phyloP scores from a whole-genome alignment of 2,329 filamentous ascomycete species.

The Fusarium bulbicola region DNA sequence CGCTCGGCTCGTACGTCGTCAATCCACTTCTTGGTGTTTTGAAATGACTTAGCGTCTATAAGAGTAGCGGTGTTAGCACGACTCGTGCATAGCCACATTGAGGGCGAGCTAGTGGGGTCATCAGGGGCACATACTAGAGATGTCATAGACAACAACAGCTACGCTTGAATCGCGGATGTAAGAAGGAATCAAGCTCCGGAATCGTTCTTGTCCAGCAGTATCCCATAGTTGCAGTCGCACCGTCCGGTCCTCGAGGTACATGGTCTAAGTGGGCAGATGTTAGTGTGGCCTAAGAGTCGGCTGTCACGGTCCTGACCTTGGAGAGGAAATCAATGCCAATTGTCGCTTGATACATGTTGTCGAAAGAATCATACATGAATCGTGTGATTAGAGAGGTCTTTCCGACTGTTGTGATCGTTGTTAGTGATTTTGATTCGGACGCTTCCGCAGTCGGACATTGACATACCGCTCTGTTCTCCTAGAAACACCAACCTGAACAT shows the following conservation, averaged over 20 bases:
- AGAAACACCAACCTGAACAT: constrained; percentile 86
- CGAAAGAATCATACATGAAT: constrained; percentile 99
- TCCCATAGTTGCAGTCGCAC: constrained; percentile 98
- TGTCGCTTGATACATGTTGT: constrained; percentile 99
- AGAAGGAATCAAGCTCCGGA: constrained; percentile 95
- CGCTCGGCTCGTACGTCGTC: constrained; percentile 96
- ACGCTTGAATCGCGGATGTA: constrained; percentile 99
- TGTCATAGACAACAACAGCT: constrained; percentile 98
- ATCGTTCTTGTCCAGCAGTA: constrained; percentile 96
- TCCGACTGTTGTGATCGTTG: constrained; percentile 71
- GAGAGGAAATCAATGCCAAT: constrained; percentile 99
- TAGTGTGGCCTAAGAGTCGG: constrained; percentile 25
- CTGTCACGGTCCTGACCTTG: constrained; percentile 69
- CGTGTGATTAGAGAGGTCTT: constrained; percentile 98
- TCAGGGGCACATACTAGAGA: constrained; percentile 72
- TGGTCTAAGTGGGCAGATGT: constrained; percentile 66
- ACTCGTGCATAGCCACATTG: constrained; percentile 20
- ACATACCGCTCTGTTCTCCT: constrained; percentile 96
- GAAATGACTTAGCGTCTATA: constrained; percentile 90
- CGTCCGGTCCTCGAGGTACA: constrained; percentile 99
- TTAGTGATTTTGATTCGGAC: constrained; percentile 39
- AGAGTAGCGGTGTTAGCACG: constrained; percentile 29
- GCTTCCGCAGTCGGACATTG: constrained; percentile 30
- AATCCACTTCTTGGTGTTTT: constrained; percentile 99
- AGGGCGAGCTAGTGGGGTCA: constrained; percentile 32